These are phyloP conservation scores for Theileria equi DNA, from an alignment of 169 alveolate species.

Conservation along the genomic window DNA sequence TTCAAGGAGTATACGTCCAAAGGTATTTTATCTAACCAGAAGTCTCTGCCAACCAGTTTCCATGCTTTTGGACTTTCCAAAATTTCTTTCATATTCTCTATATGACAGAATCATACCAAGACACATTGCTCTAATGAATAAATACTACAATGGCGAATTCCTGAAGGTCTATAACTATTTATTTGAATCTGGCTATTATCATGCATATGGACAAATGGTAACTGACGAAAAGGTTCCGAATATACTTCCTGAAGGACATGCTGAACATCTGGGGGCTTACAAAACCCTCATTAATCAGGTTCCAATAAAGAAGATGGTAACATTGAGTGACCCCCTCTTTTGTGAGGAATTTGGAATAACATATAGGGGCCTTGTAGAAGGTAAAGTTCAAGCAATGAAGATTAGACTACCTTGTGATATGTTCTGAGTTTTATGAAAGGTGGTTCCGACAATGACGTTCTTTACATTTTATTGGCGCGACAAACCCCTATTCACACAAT, in stretches of 20 bases:
- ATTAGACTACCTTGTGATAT: slow-evolving; percentile 53
- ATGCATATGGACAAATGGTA: slow-evolving; percentile 48
- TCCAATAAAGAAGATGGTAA: slow-evolving; percentile 9
- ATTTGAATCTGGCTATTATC: slow-evolving; percentile 55
- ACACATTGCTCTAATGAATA: slow-evolving; percentile 70
- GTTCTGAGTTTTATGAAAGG: too few species aligned
- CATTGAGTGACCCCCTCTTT: slow-evolving; percentile 25
- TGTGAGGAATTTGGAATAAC: slow-evolving; percentile 15
- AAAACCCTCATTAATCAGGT: slow-evolving; percentile 2
- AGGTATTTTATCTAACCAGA: slow-evolving; percentile 62
- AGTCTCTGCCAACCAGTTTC: slow-evolving; percentile 52
- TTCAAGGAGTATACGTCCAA: slow-evolving; percentile 69
- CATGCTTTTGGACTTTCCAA: slow-evolving; percentile 65
- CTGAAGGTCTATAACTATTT: slow-evolving; percentile 53
- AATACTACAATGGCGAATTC: slow-evolving; percentile 60
- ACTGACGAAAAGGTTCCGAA: slow-evolving; percentile 54
- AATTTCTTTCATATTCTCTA: slow-evolving; percentile 65
- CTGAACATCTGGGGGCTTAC: slow-evolving; percentile 17
- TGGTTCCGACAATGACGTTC: too few species aligned
- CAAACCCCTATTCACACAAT: too few species aligned
- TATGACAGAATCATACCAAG: slow-evolving; percentile 74
- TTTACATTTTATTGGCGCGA: too few species aligned
- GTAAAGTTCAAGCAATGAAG: slow-evolving; percentile 40
- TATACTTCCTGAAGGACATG: slow-evolving; percentile 46
- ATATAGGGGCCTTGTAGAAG: slow-evolving; percentile 51